phyloP scores from a whole-genome alignment of 768 basidiomycete genomes.

The Coprinellus micaceus region DNA sequence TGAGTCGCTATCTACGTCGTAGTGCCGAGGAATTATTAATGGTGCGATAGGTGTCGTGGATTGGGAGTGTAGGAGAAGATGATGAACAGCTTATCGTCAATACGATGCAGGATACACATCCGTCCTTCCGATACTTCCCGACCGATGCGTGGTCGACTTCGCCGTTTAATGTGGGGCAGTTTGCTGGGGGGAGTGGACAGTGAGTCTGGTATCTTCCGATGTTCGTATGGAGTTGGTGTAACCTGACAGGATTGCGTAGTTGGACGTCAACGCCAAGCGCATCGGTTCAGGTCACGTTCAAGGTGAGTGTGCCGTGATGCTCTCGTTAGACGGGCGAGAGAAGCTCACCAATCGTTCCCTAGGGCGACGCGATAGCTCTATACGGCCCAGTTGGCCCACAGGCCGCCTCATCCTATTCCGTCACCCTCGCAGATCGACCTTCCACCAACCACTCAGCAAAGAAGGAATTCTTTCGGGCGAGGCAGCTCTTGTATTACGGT shows the following conservation, averaged over 20 bases:
- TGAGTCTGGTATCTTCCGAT: slow-evolving; percentile 15
- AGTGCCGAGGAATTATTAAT: background rate
- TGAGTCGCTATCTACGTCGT: background rate
- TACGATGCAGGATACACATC: slow-evolving; percentile 29
- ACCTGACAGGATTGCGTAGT: background rate
- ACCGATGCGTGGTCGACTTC: slow-evolving; percentile 29
- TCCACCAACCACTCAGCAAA: slow-evolving; percentile 6
- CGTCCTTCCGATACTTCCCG: slow-evolving; percentile 35
- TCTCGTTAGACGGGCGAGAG: background rate
- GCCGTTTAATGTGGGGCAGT: slow-evolving; percentile 30
- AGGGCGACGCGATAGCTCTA: slow-evolving; percentile 44
- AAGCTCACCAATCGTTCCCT: too few species aligned
- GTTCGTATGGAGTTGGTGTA: background rate
- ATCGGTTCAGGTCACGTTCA: background rate
- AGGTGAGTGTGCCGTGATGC: slow-evolving; percentile 2
- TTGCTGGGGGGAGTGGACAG: slow-evolving; percentile 43
- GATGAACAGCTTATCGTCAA: slow-evolving; percentile 20
- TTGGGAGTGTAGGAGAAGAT: slow-evolving; percentile 15
- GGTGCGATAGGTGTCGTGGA: slow-evolving; percentile 12
- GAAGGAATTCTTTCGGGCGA: slow-evolving; percentile 12
- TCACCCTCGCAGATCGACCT: slow-evolving; percentile 12
- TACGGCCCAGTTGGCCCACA: slow-evolving; percentile 35
- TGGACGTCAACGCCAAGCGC: slow-evolving; percentile 12
- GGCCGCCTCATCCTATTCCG: slow-evolving; percentile 11
- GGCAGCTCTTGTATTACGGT: slow-evolving; percentile 16